Base-by-base conservation (phyloP, 2,329 filamentous ascomycete genomes). In the Xylaria polymorpha region DNA sequence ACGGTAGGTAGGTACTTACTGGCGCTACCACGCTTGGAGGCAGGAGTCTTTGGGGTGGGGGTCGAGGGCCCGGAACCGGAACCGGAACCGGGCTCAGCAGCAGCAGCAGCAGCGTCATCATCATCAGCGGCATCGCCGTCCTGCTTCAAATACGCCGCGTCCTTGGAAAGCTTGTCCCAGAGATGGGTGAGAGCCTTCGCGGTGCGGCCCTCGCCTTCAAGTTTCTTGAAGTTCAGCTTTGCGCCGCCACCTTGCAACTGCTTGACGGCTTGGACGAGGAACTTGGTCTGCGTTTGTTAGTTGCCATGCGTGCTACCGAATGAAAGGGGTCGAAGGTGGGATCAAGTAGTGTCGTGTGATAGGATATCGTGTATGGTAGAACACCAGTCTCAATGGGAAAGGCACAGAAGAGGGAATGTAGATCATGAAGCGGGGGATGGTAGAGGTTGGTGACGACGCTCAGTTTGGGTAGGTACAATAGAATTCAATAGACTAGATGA, bases 151-250 rank as follows among this genome's bases (percentile, higher is more conserved):
- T 20, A n/a, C 14, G 29, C 22, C 20, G 12, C 2, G 0, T 70
- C 65, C 25, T 64, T 55, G 10, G 25, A 3, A 1, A 69, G 1
- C 9, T 69, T 71, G 18, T 43, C 39, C 69, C 67, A 70, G 9
- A 46, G 18, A 18, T 65, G 20, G 0, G 0, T 6, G 6, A 64
- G 37, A 5, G 64, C 44, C 51, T 67, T 69, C 1, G 37, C n/a
- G 5, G 69, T 71, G 25, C 69, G 67, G 6, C 22, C 37, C 0
- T 57, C 22, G 3, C 65, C 7, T 0, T 39, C 1, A 22, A 66
- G 2, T 0, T 22, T 15, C 0, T 10, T 14, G 15, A 22, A 60
- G 1, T 18, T 8, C 0, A 67, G 1, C 50, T 64, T 60, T 0
- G 2, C 50, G 9, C 69, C 69, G 2, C 1, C n/a, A 1, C 41